These are phyloP conservation scores for Suhomyces coccinellae DNA, from an alignment of 1,139 yeast species.

Conservation along the genomic window DNA sequence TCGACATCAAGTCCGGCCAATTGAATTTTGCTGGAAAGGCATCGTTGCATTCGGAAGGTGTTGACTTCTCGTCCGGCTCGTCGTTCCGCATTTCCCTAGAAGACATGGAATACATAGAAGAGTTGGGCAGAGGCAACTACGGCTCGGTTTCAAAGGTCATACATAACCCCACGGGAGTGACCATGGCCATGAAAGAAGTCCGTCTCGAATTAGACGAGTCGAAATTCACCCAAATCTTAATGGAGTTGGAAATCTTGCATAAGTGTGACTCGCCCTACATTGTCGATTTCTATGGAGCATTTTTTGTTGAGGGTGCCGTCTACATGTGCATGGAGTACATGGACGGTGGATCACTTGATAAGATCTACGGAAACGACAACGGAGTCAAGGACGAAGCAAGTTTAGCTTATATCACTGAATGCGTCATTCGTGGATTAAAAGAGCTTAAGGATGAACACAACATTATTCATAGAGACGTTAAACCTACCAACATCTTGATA, in stretches of 20 bases:
- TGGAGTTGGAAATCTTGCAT: conserved; percentile 93
- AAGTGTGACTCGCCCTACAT: conserved; percentile 87
- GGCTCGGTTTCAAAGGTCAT: conserved; percentile 92
- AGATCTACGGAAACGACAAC: conserved; percentile 65
- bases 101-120: conserved; percentile 80
- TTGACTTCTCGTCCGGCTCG: conserved; percentile 86
- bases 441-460: conserved; percentile 84
- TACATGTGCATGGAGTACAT: conserved; percentile 98
- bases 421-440: conserved; percentile 79
- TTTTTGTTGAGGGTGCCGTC: conserved; percentile 95
- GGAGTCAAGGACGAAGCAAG: conserved; percentile 79
- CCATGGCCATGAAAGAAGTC: conserved; percentile 98
- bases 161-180: conserved; percentile 89
- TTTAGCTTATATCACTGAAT: conserved; percentile 76
- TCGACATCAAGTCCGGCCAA: conserved; percentile 89
- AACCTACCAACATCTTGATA: conserved; percentile 91
- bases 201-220: conserved; percentile 87
- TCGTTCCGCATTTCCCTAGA: conserved; percentile 84
- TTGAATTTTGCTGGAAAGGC: conserved; percentile 92
- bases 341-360: conserved; percentile 97
- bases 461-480: conserved; percentile 94
- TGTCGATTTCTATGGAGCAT: conserved; percentile 96
- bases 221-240: conserved; percentile 86
- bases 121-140: conserved; percentile 91
- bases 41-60: conserved; percentile 86